Conservation (phyloP, 139 green algal genomes). For the Nannochloris sp. region DNA sequence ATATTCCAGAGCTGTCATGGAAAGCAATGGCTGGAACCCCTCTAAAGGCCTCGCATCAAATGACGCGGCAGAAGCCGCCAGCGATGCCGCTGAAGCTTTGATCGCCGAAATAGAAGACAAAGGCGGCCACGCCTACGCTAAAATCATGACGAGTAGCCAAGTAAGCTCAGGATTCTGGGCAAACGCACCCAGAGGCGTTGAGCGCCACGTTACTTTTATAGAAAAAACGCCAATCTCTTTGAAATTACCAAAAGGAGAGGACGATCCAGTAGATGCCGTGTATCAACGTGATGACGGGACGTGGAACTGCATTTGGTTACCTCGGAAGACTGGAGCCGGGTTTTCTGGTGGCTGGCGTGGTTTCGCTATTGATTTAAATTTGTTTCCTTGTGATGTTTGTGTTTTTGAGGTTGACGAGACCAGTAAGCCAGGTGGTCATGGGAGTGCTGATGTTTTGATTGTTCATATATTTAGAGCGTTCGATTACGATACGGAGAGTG, state of each 20-base stretch:
- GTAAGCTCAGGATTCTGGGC: not conserved
- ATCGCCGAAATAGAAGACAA: not conserved
- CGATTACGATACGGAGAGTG: not conserved
- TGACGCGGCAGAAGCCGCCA: not conserved
- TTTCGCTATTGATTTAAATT: not conserved
- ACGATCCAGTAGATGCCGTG: too few relatives aligned
- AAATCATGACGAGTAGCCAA: not conserved
- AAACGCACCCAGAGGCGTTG: not conserved
- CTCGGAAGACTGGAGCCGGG: not conserved
- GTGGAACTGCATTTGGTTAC: too few relatives aligned
- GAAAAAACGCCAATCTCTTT: too few relatives aligned
- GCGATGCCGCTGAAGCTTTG: not conserved
- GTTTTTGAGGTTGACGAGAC: not conserved
- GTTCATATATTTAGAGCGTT: not conserved
- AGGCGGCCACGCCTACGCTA: not conserved
- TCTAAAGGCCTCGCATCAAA: not conserved
- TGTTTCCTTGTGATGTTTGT: not conserved
- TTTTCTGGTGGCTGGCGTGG: not conserved
- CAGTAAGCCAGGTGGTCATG: not conserved
- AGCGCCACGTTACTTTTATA: not conserved
- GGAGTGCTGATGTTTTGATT: not conserved
- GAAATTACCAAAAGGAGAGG: too few relatives aligned
- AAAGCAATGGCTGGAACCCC: not conserved
- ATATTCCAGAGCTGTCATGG: not conserved
- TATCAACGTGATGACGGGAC: too few relatives aligned